Conservation (phyloP, 1,284 basidiomycete species). For the Rhodotorula sp. region DNA sequence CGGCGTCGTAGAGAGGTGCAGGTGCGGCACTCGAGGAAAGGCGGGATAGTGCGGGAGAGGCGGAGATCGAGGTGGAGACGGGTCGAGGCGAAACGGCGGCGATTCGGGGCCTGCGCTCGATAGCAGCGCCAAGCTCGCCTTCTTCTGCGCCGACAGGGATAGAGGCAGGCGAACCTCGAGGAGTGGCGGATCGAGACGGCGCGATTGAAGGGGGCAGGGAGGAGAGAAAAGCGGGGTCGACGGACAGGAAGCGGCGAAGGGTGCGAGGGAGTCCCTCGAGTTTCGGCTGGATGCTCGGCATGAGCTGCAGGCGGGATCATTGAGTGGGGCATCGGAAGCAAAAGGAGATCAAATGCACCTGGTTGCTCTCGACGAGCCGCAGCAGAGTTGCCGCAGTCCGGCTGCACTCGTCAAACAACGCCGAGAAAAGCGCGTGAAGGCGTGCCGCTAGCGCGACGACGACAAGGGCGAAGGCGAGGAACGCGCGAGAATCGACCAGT, state of each 20-base stretch:
- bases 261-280: background rate
- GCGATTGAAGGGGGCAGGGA: background rate
- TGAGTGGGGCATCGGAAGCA: no score
- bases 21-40: no score
- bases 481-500: slow-evolving; percentile 36
- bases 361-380: slow-evolving; percentile 15
- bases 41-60: no score
- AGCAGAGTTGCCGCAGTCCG: slow-evolving; percentile 11
- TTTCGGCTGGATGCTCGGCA: background rate
- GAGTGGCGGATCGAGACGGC: background rate
- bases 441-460: slow-evolving; percentile 32
- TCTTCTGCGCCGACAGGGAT: background rate
- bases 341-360: no score
- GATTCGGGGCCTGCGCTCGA: background rate
- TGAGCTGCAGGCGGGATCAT: background rate
- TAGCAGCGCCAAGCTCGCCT: background rate
- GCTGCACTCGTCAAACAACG: slow-evolving; percentile 22
- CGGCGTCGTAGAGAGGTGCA: no score
- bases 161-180: background rate
- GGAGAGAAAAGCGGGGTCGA: background rate
- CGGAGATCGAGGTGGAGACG: no score
- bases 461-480: slow-evolving; percentile 37
- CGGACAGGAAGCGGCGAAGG: background rate
- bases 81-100: no score
- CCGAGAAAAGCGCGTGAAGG: slow-evolving; percentile 26